These are phyloP conservation scores for Globisporangium cylindrosporum DNA, from an alignment of 352 stramenopile species.

Conservation along the genomic window DNA sequence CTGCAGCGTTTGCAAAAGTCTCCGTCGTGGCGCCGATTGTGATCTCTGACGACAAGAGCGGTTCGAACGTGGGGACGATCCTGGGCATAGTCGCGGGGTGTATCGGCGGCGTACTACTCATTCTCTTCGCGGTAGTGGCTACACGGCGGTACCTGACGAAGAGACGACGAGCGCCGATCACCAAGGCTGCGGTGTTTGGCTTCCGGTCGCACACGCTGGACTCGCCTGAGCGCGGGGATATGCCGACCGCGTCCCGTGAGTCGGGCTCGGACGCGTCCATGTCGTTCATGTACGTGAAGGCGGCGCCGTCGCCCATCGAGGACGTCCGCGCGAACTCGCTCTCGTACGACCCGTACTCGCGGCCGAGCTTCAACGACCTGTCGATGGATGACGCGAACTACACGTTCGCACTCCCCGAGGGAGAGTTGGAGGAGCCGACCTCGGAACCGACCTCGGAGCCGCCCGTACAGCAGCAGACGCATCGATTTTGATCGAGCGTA, in stretches of 20 bases:
- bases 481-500: slow-evolving; percentile 12
- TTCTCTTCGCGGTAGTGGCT: slow-evolving; percentile 25
- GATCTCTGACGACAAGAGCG: slow-evolving; percentile 19
- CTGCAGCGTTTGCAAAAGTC: slow-evolving; percentile 35
- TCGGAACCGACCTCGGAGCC: neutral
- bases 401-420: slow-evolving; percentile 39
- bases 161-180: neutral
- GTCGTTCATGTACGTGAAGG: slow-evolving; percentile 54
- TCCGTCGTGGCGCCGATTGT: slow-evolving; percentile 22
- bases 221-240: slow-evolving; percentile 27
- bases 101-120: slow-evolving; percentile 27
- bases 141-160: slow-evolving; percentile 22
- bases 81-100: slow-evolving; percentile 32
- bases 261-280: slow-evolving; percentile 42
- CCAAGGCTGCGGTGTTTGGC: slow-evolving; percentile 39
- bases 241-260: slow-evolving; percentile 36
- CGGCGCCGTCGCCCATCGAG: slow-evolving; percentile 34
- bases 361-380: slow-evolving; percentile 34
- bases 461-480: neutral
- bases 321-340: slow-evolving; percentile 35
- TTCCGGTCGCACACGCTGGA: slow-evolving; percentile 38
- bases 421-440: neutral
- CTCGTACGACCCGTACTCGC: slow-evolving; percentile 50
- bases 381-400: slow-evolving; percentile 28
- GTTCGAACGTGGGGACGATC: slow-evolving; percentile 27